Base-by-base conservation (phyloP, 2,329 filamentous ascomycete genomes). In the Penicillium polonicum region DNA sequence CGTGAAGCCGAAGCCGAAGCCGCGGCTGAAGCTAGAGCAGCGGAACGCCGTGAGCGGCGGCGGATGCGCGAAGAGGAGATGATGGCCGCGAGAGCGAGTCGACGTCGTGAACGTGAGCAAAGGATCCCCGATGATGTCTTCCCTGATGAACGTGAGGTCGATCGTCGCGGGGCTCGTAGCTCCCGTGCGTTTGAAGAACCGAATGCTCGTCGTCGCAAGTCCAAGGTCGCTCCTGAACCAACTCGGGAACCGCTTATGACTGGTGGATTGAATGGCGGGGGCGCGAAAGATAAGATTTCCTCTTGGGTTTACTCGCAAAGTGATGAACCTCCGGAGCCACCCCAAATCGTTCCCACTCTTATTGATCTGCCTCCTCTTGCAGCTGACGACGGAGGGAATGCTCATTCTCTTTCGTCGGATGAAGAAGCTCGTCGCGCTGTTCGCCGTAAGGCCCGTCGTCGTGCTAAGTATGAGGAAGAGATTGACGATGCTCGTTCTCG, bases 281-380 rank as follows among this genome's bases (percentile, higher is more conserved):
- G 52, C 15, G 58, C 58, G 38, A 64, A 75, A 63, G 76, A 81
- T 52, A 80, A 81, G 65, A 81, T 78, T 35, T 79, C 78, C 8
- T 79, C 77, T 7, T 82, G 79, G 79, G 73, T 82, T 8, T 72
- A 81, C 58, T 79, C 77, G 2, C 78, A 80, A 63, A 70, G 74
- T 9, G 74, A 73, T 27, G 78, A 81, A 21, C 79, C 79, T 17
- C 78, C 79, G 0, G 79, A 80, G 52, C 72, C 76, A 9, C 79
- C 79, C 3, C 78, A 75, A 29, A 69, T 80, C 17, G 73, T 78
- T 10, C 73, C 72, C 4, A 80, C 79, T 9, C 74, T 82, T 23
- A 61, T 81, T 21, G 79, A 81, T 51, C 59, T 74, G 48, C 71
- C 70, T 2, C 74, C 72, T 2, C 70, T 66, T 5, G 65, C 68